Evolutionary conservation across 805 yeast genomes (phyloP).

Genomic region (Alloascoidea hylecoeti): DNA sequence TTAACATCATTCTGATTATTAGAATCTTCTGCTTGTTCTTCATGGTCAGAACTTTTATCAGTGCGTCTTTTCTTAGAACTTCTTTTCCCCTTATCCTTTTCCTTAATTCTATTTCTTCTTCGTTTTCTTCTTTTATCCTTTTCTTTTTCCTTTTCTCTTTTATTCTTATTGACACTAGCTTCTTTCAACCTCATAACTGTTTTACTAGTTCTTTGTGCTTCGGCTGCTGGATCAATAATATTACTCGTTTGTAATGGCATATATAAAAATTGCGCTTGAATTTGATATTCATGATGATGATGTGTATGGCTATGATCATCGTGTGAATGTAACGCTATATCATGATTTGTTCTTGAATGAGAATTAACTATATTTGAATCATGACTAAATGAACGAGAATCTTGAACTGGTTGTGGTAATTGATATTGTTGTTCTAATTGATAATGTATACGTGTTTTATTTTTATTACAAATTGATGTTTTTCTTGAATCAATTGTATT

Average conservation of each 20-base stretch:
- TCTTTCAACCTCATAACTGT: background rate
- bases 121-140: background rate
- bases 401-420: too few species aligned
- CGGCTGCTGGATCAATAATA: background rate
- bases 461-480: too few species aligned
- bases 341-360: too few species aligned
- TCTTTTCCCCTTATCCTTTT: background rate
- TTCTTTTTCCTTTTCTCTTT: too few species aligned
- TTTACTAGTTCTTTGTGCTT: background rate
- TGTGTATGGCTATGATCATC: conserved; percentile 1
- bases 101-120: background rate
- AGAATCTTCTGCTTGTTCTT: background rate
- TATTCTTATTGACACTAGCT: too few species aligned
- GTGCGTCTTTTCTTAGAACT: background rate
- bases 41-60: background rate
- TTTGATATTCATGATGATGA: background rate
- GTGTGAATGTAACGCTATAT: too few species aligned
- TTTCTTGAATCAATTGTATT: too few species aligned
- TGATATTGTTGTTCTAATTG: too few species aligned
- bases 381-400: too few species aligned
- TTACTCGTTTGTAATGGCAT: background rate
- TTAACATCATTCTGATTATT: background rate
- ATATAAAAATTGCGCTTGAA: conserved; percentile 1
- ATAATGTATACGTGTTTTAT: too few species aligned
- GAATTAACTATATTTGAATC: too few species aligned